phyloP scores from a whole-genome alignment of 768 basidiomycete species.

The Leucocoprinus sp. region DNA sequence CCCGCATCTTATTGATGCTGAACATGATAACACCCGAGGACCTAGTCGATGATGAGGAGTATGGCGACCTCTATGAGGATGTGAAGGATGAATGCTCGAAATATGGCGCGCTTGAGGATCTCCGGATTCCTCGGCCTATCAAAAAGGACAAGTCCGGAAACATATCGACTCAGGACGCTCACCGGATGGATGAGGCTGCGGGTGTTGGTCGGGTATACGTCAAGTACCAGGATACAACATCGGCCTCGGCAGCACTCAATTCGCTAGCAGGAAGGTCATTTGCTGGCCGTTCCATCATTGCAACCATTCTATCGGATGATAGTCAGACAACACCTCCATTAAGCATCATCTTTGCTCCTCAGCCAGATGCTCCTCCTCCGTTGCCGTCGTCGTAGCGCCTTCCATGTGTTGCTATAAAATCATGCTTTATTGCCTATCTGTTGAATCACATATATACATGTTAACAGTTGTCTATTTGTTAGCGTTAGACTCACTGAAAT shows the following conservation, averaged over 20 bases:
- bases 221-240: conserved; percentile 57
- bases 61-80: conserved; percentile 90
- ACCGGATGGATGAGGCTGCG: conserved; percentile 74
- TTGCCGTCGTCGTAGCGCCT: conserved; percentile 35
- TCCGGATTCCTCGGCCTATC: conserved; percentile 82
- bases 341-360: conserved; percentile 74
- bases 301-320: conserved; percentile 75
- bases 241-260: conserved; percentile 69
- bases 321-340: conserved; percentile 81
- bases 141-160: conserved; percentile 79
- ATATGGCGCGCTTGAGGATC: conserved; percentile 75
- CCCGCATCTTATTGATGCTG: conserved; percentile 90
- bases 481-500: too few species aligned
- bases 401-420: background rate
- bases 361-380: conserved; percentile 76
- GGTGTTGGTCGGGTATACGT: conserved; percentile 97
- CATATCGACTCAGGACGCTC: conserved; percentile 57
- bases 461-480: too few species aligned
- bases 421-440: conserved; percentile 5
- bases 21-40: conserved; percentile 99
- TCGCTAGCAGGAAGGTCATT: conserved; percentile 86
- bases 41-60: conserved; percentile 83
- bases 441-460: conserved; percentile 8
- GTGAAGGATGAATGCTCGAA: conserved; percentile 83
- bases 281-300: conserved; percentile 80